Percentiles rank a stretch among this genome's conserved stretches.
These are phyloP conservation scores for Beta macrorhiza DNA, from an alignment of 179 eudicot genomes.

Conservation along the genomic window DNA sequence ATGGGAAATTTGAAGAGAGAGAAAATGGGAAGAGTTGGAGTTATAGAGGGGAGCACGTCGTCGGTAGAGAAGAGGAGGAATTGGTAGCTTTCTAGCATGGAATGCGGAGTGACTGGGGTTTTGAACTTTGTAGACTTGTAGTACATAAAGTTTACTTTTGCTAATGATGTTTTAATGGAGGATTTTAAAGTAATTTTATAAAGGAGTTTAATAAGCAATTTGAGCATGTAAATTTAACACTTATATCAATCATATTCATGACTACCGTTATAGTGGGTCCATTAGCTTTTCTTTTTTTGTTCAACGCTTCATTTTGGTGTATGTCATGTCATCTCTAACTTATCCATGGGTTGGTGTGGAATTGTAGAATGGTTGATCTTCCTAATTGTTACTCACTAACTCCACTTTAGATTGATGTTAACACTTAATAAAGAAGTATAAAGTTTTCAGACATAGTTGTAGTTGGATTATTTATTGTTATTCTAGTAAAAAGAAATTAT, in stretches of 20 bases:
- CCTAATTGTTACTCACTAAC: no score
- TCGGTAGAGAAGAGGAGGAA: conserved; percentile 11
- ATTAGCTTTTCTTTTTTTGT: background rate
- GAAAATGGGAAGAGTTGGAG: background rate
- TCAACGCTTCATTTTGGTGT: no score
- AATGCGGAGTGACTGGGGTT: conserved; percentile 35
- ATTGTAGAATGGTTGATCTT: no score
- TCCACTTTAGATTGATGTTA: no score
- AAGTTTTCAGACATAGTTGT: no score
- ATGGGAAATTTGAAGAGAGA: no score
- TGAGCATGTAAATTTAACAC: background rate
- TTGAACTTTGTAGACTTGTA: background rate
- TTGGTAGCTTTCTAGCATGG: conserved; percentile 30
- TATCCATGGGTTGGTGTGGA: no score
- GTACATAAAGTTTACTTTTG: background rate
- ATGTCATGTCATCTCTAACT: no score
- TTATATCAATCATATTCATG: background rate
- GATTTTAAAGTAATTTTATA: background rate
- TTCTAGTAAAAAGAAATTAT: no score
- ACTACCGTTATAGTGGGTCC: background rate
- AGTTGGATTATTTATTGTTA: no score
- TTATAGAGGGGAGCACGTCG: conserved; percentile 47
- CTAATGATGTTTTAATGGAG: background rate
- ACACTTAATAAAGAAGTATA: no score
- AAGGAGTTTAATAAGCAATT: background rate